Base-by-base conservation (phyloP, 176 grass and related monocot genomes). In the Oryza australiensis region DNA sequence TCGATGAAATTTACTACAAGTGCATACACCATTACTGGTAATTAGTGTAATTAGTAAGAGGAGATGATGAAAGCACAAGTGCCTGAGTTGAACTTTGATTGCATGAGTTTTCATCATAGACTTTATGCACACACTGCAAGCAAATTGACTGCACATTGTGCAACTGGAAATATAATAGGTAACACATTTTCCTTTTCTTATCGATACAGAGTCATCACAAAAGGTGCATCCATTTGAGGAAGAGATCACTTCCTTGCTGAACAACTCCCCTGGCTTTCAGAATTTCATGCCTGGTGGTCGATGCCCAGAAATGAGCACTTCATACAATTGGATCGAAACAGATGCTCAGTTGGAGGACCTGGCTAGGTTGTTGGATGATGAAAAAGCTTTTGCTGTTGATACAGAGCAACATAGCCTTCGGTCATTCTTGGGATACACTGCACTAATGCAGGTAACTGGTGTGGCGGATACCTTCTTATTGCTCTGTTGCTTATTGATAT, bases 401-500 rank as follows among this genome's bases (percentile, higher is more conserved):
- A 98, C 92, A 37, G 95, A 98, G 82, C 95, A 98, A 78, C 92
- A 98, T 84, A 94, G 92, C 80, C 59, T 98, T 71, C 88, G 90
- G 20, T 98, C 95, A 43, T 98, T 98, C 92, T 84, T 98, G 78
- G 95, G 95, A 40, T 98, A 87, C 89, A 94, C 95, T 84, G 90
- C 95, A 77, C 74, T 98, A 48, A 92, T 98, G 88, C 95, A 98
- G 95, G 95, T 98, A 93, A 91, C 62, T 72, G 5, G 62, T 32
- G 62, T 32, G 43, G 46, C 34, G n/a, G 34, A 60, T 55, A 57
- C 64, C 40, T 51, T 49, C 12, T 75, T 26, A 33, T 64, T 41
- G 23, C 59, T 62, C 33, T 74, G 46, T 66, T 79, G 24, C 55
- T 73, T 82, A 74, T 75, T 64, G 51, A 5, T 69, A 57, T 64